Percentiles rank a stretch among this genome's conserved stretches.
phyloP scores from a whole-genome alignment of 2,329 filamentous ascomycete genomes.

The Talaromyces verruculosus region DNA sequence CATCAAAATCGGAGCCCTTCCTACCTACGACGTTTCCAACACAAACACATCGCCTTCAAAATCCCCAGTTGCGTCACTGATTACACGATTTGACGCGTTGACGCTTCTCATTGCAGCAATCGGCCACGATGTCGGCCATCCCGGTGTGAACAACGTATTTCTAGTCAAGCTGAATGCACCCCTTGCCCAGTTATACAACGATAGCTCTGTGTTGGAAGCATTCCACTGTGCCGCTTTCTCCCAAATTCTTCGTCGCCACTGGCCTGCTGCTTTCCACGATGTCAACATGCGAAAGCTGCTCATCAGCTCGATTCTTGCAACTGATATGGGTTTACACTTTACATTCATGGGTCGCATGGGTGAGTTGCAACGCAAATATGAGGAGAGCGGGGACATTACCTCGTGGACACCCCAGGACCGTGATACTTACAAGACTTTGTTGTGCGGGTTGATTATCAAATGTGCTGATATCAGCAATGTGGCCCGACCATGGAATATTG shows the following conservation, averaged over 20 bases:
- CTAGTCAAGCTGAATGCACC: conserved; percentile 88
- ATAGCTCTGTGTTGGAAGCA: conserved; percentile 92
- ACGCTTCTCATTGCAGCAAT: conserved; percentile 93
- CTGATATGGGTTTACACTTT: conserved; percentile 96
- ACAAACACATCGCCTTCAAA: conserved; percentile 28
- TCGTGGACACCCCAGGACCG: conserved; percentile 74
- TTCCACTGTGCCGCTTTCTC: conserved; percentile 98
- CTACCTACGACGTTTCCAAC: conserved; percentile 57
- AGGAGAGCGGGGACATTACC: conserved; percentile 64
- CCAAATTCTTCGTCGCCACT: conserved; percentile 88
- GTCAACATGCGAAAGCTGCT: conserved; percentile 80
- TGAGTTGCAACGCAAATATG: conserved; percentile 75
- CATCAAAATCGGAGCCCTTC: conserved; percentile 72
- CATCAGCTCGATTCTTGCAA: conserved; percentile 96
- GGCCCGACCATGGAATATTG: conserved; percentile 78
- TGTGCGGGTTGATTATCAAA: conserved; percentile 93
- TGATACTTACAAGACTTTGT: conserved; percentile 73
- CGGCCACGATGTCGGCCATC: conserved; percentile 95
- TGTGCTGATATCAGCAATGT: conserved; percentile 99
- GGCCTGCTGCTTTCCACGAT: conserved; percentile 79
- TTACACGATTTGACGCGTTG: conserved; percentile 84
- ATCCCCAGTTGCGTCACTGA: conserved; percentile 70
- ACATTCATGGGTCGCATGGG: conserved; percentile 90
- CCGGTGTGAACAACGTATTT: conserved; percentile 97
- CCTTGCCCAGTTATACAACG: conserved; percentile 92